These are phyloP conservation scores for Eucalyptus tenuipes DNA, from an alignment of 345 rosid genomes.

Conservation along the genomic window DNA sequence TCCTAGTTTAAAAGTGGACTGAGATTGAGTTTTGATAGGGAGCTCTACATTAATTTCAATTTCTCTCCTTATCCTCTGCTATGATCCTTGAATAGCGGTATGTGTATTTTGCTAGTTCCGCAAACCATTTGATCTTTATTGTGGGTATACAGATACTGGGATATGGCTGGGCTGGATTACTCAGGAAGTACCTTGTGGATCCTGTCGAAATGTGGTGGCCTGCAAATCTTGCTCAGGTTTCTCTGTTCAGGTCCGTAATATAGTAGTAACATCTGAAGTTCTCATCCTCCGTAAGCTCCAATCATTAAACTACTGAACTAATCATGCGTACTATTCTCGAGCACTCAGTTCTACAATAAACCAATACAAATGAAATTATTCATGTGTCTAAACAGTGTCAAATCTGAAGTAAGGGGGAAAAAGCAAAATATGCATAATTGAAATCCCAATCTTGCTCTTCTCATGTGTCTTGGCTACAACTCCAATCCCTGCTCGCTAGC, in stretches of 20 bases:
- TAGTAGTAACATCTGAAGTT: background rate
- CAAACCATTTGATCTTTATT: background rate
- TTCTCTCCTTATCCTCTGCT: background rate
- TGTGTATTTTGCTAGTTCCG: accelerated
- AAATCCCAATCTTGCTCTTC: background rate
- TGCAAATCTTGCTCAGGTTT: slow-evolving; percentile 89
- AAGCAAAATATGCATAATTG: background rate
- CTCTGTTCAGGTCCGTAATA: slow-evolving; percentile 59
- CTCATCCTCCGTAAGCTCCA: background rate
- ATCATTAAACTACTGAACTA: background rate
- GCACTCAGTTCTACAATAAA: background rate
- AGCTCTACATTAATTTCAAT: background rate
- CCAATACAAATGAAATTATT: background rate
- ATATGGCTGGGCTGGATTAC: slow-evolving; percentile 97
- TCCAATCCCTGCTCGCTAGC: accelerated
- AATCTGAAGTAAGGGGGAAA: background rate
- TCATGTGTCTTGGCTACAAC: background rate
- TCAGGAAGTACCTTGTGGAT: slow-evolving; percentile 89
- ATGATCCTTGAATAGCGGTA: background rate
- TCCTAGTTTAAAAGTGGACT: background rate
- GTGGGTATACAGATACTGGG: slow-evolving; percentile 49
- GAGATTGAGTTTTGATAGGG: background rate
- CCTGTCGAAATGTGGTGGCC: slow-evolving; percentile 99
- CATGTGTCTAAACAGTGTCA: background rate
- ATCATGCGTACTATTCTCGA: background rate